phyloP scores from a whole-genome alignment of 192 early-diverging fungal species.

The Linnemannia exigua region DNA sequence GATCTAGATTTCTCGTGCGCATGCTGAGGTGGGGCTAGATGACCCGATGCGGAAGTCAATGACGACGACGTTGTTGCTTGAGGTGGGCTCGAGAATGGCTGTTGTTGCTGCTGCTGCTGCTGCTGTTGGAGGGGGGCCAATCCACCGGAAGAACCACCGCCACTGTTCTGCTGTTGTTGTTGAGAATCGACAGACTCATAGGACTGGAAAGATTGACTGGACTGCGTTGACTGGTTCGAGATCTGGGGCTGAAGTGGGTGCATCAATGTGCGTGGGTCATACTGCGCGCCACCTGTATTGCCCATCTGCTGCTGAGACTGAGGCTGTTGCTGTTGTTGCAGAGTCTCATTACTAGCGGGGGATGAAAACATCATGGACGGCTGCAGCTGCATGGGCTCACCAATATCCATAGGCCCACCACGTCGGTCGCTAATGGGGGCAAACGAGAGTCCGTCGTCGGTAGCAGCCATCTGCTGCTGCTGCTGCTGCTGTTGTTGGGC shows the following conservation, averaged over 20 bases:
- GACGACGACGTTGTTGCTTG: constrained; percentile 2
- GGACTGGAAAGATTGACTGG: background rate
- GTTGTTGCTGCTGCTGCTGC: background rate
- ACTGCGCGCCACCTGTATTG: background rate
- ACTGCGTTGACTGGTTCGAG: background rate
- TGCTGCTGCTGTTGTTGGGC: background rate
- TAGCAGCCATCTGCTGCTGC: background rate
- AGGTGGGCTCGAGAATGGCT: background rate
- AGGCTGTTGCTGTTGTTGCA: background rate
- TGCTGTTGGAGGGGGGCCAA: background rate
- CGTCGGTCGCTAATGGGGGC: background rate
- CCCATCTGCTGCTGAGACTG: background rate
- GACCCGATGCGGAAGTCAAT: constrained; percentile 8
- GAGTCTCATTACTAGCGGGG: background rate
- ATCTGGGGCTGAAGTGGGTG: constrained; percentile 13
- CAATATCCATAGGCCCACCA: background rate
- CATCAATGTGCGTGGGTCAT: constrained; percentile 17
- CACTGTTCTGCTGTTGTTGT: background rate
- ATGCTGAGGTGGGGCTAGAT: constrained; percentile 10
- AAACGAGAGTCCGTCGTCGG: background rate
- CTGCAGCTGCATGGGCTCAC: background rate
- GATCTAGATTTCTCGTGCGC: background rate
- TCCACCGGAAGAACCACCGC: background rate
- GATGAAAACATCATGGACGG: background rate
- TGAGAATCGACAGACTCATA: background rate